A percentile compares a stretch with the other conserved stretches of the same genome.
Conservation (phyloP, 108 stramenopile genomes). For the Nitzschia sp. region DNA sequence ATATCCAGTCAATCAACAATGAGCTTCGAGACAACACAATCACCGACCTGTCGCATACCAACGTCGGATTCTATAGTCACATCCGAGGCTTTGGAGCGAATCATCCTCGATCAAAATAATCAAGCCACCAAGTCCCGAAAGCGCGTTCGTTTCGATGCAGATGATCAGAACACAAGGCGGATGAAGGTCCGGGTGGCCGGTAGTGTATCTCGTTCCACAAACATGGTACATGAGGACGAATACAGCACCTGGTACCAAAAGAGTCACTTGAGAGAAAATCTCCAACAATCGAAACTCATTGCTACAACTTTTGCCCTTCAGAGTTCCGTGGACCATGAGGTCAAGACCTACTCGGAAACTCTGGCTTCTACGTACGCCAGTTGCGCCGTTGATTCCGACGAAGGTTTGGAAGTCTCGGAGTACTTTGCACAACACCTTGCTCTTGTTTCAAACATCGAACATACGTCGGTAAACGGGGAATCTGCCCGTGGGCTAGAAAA, state of each 20-base stretch:
- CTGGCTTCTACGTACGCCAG: slow-evolving; percentile 7
- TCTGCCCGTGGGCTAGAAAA: slow-evolving; percentile 10
- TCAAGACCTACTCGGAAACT: neutral
- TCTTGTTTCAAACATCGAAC: neutral
- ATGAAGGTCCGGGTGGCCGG: slow-evolving; percentile 1
- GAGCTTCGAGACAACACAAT: too few species aligned
- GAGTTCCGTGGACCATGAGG: neutral
- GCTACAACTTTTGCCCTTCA: neutral
- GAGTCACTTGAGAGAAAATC: neutral
- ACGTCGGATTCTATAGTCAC: neutral
- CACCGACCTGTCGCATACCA: too few species aligned
- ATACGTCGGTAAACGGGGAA: neutral
- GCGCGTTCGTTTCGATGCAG: slow-evolving; percentile 10
- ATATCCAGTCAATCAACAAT: too few species aligned
- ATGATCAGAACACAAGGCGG: neutral
- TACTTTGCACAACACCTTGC: slow-evolving; percentile 10
- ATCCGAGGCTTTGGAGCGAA: neutral
- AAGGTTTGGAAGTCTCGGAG: neutral
- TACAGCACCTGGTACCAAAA: slow-evolving; percentile 10
- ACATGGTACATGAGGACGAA: neutral
- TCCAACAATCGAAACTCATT: neutral
- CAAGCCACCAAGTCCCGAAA: neutral
- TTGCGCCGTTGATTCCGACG: neutral
- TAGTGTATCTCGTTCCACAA: neutral
- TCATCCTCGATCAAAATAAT: neutral